Conservation (phyloP, 2,329 filamentous ascomycete species). For the Penicillium fuscoglaucum region DNA sequence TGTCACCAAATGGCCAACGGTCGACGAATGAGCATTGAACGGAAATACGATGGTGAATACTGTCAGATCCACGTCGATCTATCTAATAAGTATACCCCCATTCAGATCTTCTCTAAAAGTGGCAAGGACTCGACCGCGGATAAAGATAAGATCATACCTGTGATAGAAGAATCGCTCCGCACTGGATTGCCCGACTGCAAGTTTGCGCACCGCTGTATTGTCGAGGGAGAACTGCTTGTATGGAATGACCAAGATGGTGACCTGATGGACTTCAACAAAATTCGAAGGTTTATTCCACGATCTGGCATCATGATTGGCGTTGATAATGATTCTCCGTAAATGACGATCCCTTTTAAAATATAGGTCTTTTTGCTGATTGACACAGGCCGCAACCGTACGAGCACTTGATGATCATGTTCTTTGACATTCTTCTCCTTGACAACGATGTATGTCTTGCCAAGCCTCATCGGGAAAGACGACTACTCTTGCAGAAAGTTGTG, state of each 20-base stretch:
- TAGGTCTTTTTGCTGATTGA: conserved; percentile 17
- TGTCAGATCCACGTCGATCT: conserved; percentile 83
- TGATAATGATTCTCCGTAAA: conserved; percentile 67
- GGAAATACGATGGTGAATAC: conserved; percentile 86
- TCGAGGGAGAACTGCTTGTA: conserved; percentile 81
- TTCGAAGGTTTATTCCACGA: conserved; percentile 75
- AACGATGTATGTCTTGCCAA: conserved; percentile 53
- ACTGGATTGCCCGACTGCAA: conserved; percentile 60
- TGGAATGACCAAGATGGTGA: conserved; percentile 66
- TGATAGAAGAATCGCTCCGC: conserved; percentile 64
- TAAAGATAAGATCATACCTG: conserved; percentile 60
- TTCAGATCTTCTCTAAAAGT: conserved; percentile 89
- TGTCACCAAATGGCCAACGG: conserved; percentile 65
- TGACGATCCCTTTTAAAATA: neutral
- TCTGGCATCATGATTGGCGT: conserved; percentile 70
- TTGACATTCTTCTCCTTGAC: conserved; percentile 60
- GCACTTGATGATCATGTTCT: conserved; percentile 62
- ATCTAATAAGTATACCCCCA: conserved; percentile 51
- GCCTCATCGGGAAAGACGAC: conserved; percentile 44
- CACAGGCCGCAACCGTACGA: conserved; percentile 52
- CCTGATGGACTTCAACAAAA: conserved; percentile 76
- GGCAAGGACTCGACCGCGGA: conserved; percentile 84
- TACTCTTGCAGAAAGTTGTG: conserved; percentile 59
- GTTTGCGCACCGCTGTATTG: conserved; percentile 67
- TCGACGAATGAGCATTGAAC: conserved; percentile 69